Percentiles rank a stretch among this genome's conserved stretches.
These are phyloP conservation scores for Diaporthe ampelina DNA, from an alignment of 2,329 filamentous ascomycete species.

Conservation along the genomic window DNA sequence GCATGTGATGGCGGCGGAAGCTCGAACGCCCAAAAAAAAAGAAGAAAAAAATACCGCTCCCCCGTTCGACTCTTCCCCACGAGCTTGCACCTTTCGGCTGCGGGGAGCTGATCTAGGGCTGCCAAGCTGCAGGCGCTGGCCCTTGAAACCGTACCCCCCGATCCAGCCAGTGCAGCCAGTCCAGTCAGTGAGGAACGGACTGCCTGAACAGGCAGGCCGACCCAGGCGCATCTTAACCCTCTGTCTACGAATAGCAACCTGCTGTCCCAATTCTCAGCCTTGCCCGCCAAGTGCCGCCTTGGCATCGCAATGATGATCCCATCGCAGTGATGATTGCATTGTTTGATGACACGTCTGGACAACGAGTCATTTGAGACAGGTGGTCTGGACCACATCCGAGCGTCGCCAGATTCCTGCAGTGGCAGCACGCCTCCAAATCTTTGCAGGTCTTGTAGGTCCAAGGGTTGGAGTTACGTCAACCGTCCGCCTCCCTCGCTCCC, in stretches of 20 bases:
- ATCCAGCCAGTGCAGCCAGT: slow-evolving; percentile 17
- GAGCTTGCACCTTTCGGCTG: slow-evolving; percentile 35
- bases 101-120: slow-evolving; percentile 40
- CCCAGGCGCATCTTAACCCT: background rate
- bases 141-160: slow-evolving; percentile 33
- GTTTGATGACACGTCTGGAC: slow-evolving; percentile 30
- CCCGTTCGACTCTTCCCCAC: slow-evolving; percentile 34
- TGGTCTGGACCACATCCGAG: slow-evolving; percentile 26
- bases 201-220: slow-evolving; percentile 31
- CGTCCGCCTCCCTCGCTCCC: slow-evolving; percentile 1
- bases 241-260: slow-evolving; percentile 23
- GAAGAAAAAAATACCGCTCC: background rate
- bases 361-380: slow-evolving; percentile 26
- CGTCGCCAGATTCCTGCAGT: slow-evolving; percentile 21
- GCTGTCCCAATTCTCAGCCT: slow-evolving; percentile 18
- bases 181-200: slow-evolving; percentile 15
- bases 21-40: slow-evolving; percentile 4
- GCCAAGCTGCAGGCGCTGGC: slow-evolving; percentile 28
- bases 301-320: slow-evolving; percentile 31
- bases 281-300: slow-evolving; percentile 31
- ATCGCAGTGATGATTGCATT: slow-evolving; percentile 27
- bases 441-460: background rate
- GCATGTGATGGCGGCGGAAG: slow-evolving; percentile 30
- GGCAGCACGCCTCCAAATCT: slow-evolving; percentile 8
- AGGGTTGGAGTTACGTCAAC: slow-evolving; percentile 20